A percentile compares a stretch with the other conserved stretches of the same genome.
These are phyloP conservation scores for Cerrena zonata DNA, from an alignment of 1,284 basidiomycete genomes.

Conservation along the genomic window DNA sequence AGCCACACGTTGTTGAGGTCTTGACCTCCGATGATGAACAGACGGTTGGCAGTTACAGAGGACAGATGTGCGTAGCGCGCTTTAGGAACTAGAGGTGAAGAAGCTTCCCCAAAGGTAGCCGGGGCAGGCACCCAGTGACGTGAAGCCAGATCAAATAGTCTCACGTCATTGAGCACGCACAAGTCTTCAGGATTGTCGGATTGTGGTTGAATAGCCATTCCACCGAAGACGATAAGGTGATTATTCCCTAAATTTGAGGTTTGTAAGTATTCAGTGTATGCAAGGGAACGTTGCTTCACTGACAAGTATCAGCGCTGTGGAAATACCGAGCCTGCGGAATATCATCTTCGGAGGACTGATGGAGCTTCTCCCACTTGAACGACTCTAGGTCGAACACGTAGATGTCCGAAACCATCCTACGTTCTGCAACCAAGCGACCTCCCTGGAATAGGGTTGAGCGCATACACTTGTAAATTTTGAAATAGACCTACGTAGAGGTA, in stretches of 20 bases:
- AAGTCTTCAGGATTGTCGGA: slow-evolving; percentile 65
- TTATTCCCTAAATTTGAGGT: slow-evolving; percentile 68
- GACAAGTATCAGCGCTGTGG: slow-evolving; percentile 84
- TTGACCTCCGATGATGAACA: slow-evolving; percentile 94
- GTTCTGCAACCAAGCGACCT: slow-evolving; percentile 78
- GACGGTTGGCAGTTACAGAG: slow-evolving; percentile 71
- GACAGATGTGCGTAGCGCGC: slow-evolving; percentile 89
- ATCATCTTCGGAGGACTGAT: slow-evolving; percentile 58
- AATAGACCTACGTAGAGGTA: slow-evolving; percentile 71
- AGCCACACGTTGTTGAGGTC: slow-evolving; percentile 85
- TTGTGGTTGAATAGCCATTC: slow-evolving; percentile 78
- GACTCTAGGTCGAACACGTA: slow-evolving; percentile 80
- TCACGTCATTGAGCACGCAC: slow-evolving; percentile 80
- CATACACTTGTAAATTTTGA: too few species aligned
- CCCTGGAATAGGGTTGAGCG: slow-evolving; percentile 56
- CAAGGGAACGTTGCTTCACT: background rate
- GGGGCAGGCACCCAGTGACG: slow-evolving; percentile 65
- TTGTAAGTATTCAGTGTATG: slow-evolving; percentile 13
- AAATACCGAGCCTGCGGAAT: slow-evolving; percentile 80
- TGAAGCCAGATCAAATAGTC: slow-evolving; percentile 72
- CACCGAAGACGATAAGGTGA: slow-evolving; percentile 85
- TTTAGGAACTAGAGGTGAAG: slow-evolving; percentile 36
- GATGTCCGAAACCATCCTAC: slow-evolving; percentile 83
- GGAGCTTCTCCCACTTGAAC: slow-evolving; percentile 71
- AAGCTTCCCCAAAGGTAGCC: slow-evolving; percentile 23